Evolutionary conservation across 208 protist species (phyloP).

Genomic region (Naegleria fowleri): DNA sequence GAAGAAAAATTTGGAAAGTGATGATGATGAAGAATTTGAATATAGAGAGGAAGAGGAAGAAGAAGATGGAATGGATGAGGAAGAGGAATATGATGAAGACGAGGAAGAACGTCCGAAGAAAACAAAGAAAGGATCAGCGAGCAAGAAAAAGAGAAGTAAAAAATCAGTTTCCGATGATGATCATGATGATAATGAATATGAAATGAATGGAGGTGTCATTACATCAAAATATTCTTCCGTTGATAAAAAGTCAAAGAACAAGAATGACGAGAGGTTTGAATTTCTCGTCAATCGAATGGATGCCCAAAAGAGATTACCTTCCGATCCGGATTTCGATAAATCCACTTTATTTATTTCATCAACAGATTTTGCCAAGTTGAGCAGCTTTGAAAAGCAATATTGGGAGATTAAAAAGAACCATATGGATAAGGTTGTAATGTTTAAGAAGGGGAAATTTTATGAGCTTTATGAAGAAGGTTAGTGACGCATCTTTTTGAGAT

Average conservation of each 20-base stretch:
- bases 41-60: neutral
- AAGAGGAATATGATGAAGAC: neutral
- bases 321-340: neutral
- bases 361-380: constrained; percentile 48
- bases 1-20: too few relatives aligned
- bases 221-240: neutral
- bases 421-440: constrained; percentile 85
- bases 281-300: neutral
- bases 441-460: constrained; percentile 93
- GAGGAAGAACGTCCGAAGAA: neutral
- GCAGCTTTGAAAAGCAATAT: constrained; percentile 85
- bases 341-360: constrained; percentile 1
- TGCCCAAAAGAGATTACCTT: neutral
- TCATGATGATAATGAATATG: neutral
- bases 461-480: constrained; percentile 75
- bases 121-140: neutral
- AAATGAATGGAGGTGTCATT: neutral
- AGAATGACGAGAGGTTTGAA: neutral
- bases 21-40: too few relatives aligned
- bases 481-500: neutral
- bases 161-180: constrained; percentile 1
- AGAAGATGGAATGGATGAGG: neutral
- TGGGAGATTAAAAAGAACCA: constrained; percentile 85
- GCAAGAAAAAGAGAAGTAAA: neutral
- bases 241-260: neutral